Evolutionary conservation across 2,329 filamentous ascomycete species (phyloP).

Genomic region (Fusarium solani-melongenae): DNA sequence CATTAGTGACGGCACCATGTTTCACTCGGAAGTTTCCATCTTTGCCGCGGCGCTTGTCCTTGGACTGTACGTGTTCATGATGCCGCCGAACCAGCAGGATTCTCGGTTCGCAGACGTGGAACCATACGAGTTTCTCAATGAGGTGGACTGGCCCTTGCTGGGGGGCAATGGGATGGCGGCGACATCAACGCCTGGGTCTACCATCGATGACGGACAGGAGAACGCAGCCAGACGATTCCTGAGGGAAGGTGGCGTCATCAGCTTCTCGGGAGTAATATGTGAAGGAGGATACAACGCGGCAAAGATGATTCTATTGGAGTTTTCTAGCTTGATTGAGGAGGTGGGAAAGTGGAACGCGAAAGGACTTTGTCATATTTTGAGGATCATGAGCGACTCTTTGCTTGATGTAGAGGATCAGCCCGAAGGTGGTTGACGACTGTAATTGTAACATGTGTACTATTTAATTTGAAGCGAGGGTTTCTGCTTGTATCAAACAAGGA

Average conservation of each 20-base stretch:
- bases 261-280: neutral
- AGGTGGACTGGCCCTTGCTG: constrained; percentile 7
- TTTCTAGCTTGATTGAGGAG: neutral
- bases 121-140: constrained; percentile 7
- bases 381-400: neutral
- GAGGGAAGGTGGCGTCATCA: neutral
- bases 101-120: neutral
- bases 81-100: neutral
- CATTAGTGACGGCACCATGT: constrained; percentile 3
- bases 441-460: neutral
- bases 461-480: neutral
- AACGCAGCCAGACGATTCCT: neutral
- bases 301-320: neutral
- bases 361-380: neutral
- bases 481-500: neutral
- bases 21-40: constrained; percentile 2
- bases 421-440: neutral
- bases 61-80: neutral
- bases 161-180: neutral
- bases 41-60: neutral
- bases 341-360: neutral
- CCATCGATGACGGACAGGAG: neutral
- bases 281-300: neutral
- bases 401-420: neutral
- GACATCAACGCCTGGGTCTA: neutral